Conservation (phyloP, 2,329 filamentous ascomycete genomes). For the Ascochyta lentis region DNA sequence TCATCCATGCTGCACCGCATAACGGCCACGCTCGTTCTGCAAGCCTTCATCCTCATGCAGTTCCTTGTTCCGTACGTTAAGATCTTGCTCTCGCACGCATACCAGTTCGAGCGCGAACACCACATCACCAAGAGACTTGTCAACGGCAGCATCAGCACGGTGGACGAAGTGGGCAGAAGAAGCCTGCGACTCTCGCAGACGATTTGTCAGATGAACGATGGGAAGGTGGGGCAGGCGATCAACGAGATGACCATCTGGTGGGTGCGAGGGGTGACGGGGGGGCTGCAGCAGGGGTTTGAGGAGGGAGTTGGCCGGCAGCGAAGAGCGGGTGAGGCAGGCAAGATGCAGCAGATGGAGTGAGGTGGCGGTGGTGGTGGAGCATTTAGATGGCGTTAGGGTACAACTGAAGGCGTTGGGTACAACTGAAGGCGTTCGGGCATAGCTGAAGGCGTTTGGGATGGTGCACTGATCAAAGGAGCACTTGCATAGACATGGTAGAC, state of each 20-base stretch:
- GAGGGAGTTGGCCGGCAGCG: slow-evolving; percentile 51
- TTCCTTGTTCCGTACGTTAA: slow-evolving; percentile 68
- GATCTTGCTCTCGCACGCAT: slow-evolving; percentile 60
- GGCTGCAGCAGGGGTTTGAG: slow-evolving; percentile 68
- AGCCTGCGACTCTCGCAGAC: slow-evolving; percentile 61
- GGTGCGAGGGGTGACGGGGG: slow-evolving; percentile 68
- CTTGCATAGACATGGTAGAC: neutral
- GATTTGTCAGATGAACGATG: slow-evolving; percentile 68
- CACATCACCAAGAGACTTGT: slow-evolving; percentile 67
- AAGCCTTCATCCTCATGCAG: slow-evolving; percentile 65
- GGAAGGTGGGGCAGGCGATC: slow-evolving; percentile 66
- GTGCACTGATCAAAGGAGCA: neutral
- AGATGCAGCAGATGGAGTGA: slow-evolving; percentile 12
- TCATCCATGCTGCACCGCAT: slow-evolving; percentile 65
- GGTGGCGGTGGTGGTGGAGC: neutral
- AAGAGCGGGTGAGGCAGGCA: slow-evolving; percentile 8
- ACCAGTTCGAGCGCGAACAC: slow-evolving; percentile 70
- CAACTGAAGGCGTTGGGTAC: neutral
- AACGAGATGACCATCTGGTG: slow-evolving; percentile 66
- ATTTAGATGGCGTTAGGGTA: neutral
- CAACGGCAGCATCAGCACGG: slow-evolving; percentile 58
- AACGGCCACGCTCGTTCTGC: slow-evolving; percentile 63
- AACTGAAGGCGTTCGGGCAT: too few relatives aligned
- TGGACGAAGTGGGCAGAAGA: slow-evolving; percentile 61
- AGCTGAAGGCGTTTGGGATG: neutral